phyloP scores from a whole-genome alignment of 2,329 filamentous ascomycete species.

The Emmonsiellopsis sp. region DNA sequence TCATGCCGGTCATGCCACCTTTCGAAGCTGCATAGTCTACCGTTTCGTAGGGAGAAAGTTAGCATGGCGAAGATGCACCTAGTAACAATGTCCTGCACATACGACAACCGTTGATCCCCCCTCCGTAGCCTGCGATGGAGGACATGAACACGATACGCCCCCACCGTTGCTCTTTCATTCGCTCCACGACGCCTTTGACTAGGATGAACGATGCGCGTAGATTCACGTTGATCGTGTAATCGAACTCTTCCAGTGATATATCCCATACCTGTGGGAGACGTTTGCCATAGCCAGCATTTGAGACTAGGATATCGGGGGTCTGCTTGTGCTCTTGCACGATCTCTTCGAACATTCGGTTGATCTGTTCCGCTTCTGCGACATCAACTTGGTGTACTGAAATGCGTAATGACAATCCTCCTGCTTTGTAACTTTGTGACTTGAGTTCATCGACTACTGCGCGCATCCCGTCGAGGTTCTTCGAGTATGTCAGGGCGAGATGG shows the following conservation, averaged over 20 bases:
- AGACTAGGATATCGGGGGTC: conserved; percentile 53
- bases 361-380: conserved; percentile 44
- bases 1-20: conserved; percentile 54
- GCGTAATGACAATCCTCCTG: conserved; percentile 17
- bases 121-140: conserved; percentile 53
- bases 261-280: conserved; percentile 48
- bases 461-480: conserved; percentile 40
- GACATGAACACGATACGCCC: conserved; percentile 56
- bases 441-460: conserved; percentile 37
- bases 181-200: conserved; percentile 49
- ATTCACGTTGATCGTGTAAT: conserved; percentile 54
- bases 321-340: conserved; percentile 45
- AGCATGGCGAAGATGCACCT: neutral
- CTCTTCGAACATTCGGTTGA: conserved; percentile 45
- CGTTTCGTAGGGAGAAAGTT: neutral
- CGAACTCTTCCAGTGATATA: conserved; percentile 55
- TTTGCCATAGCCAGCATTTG: conserved; percentile 58
- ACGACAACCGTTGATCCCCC: conserved; percentile 54
- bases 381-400: conserved; percentile 51
- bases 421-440: conserved; percentile 15
- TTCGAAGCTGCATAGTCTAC: conserved; percentile 49
- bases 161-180: conserved; percentile 52
- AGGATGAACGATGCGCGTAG: conserved; percentile 54
- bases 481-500: conserved; percentile 52
- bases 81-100: conserved; percentile 9